A percentile compares a stretch with the other conserved stretches of the same genome.
These are phyloP conservation scores for Ophiostoma triangulosporum DNA, from an alignment of 2,329 filamentous ascomycete genomes.

Conservation along the genomic window DNA sequence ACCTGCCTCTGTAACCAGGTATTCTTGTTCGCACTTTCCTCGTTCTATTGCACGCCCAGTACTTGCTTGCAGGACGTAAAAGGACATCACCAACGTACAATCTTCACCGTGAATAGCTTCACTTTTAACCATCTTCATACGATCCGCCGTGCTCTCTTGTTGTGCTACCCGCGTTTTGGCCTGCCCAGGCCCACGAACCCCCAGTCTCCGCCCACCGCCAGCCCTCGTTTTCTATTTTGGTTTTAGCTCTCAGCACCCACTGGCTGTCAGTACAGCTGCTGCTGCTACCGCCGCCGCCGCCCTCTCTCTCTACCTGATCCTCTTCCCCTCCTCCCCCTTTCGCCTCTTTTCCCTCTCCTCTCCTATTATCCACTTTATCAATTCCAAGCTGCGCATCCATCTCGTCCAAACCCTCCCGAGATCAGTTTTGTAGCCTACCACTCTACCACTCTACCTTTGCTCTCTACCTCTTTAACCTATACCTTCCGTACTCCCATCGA, in stretches of 20 bases:
- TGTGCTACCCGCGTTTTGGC: neutral
- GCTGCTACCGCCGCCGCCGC: no score
- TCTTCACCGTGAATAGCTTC: neutral
- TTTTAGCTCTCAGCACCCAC: constrained; percentile 4
- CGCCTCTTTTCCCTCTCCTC: neutral
- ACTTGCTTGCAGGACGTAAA: neutral
- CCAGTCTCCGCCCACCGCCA: neutral
- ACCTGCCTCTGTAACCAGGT: neutral
- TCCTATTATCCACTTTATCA: constrained; percentile 3
- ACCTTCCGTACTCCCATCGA: neutral
- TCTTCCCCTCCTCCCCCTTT: neutral
- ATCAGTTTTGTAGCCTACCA: neutral
- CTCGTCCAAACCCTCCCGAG: neutral
- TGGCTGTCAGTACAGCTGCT: neutral
- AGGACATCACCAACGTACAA: neutral
- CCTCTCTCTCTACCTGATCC: neutral
- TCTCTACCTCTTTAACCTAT: neutral
- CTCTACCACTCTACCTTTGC: neutral
- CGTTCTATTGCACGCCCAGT: neutral
- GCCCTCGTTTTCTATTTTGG: constrained; percentile 10
- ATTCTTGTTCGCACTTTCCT: neutral
- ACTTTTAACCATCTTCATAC: neutral
- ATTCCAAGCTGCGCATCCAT: constrained; percentile 5
- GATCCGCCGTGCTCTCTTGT: neutral
- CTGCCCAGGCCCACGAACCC: neutral